Evolutionary conservation across 768 basidiomycete species (phyloP).

Genomic region (Lactifluus piperatus): DNA sequence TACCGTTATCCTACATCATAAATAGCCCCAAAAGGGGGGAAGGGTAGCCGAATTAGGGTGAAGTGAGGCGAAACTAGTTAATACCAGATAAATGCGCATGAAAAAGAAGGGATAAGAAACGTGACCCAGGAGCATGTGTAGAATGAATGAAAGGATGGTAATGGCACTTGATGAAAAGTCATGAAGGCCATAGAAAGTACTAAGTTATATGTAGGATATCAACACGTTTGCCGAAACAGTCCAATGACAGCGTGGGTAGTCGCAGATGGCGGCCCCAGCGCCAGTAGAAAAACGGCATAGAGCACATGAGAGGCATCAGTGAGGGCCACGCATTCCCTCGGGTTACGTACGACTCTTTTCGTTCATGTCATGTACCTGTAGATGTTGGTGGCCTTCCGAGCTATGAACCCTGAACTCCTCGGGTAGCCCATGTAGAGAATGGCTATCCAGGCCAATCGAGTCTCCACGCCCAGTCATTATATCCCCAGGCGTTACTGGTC

Average conservation of each 20-base stretch:
- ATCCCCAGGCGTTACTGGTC: conserved; percentile 55
- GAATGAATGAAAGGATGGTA: background rate
- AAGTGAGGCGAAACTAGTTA: background rate
- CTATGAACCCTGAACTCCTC: conserved; percentile 9
- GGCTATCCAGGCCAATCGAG: conserved; percentile 7
- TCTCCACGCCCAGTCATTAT: conserved; percentile 12
- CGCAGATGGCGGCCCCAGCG: background rate
- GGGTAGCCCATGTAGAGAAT: background rate
- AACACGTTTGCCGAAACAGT: background rate
- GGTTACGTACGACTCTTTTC: conserved; percentile 5
- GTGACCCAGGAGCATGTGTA: background rate
- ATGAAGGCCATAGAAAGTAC: background rate
- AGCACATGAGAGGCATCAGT: background rate
- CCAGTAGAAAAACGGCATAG: background rate
- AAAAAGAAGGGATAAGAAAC: conserved; percentile 3
- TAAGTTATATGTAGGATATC: background rate
- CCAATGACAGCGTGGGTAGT: conserved; percentile 11
- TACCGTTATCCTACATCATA: conserved; percentile 10
- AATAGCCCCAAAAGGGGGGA: conserved; percentile 28
- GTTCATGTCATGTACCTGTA: conserved; percentile 1
- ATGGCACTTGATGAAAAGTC: background rate
- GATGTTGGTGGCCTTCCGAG: conserved; percentile 4
- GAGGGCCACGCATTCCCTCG: background rate
- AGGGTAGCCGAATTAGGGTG: conserved; percentile 8
- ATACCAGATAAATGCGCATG: conserved; percentile 18